phyloP scores from a whole-genome alignment of 2,329 filamentous ascomycete species.

The Hypoxylon sp. region DNA sequence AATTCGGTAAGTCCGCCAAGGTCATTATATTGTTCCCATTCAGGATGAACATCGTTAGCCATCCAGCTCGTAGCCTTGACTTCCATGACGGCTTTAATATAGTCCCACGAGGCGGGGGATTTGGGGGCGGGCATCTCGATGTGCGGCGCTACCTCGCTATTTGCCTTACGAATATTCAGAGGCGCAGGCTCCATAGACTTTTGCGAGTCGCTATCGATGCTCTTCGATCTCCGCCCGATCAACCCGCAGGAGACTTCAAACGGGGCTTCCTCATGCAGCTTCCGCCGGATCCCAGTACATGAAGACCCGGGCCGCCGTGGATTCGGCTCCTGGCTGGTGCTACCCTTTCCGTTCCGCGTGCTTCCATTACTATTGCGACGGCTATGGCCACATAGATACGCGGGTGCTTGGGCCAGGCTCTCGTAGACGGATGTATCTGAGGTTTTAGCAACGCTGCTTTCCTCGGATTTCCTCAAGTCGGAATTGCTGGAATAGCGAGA shows the following conservation, averaged over 20 bases:
- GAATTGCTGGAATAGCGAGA: slow-evolving; percentile 41
- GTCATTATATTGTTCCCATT: slow-evolving; percentile 48
- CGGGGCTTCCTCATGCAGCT: slow-evolving; percentile 12
- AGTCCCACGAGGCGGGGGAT: slow-evolving; percentile 43
- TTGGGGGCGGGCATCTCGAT: slow-evolving; percentile 47
- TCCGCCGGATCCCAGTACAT: slow-evolving; percentile 15
- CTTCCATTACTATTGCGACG: slow-evolving; percentile 14
- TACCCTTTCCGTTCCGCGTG: neutral
- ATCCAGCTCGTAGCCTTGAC: slow-evolving; percentile 43
- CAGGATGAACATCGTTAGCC: slow-evolving; percentile 36
- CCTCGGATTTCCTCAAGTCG: slow-evolving; percentile 29
- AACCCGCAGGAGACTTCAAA: slow-evolving; percentile 22
- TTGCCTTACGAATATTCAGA: slow-evolving; percentile 39
- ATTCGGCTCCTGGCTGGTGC: neutral
- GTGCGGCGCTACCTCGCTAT: slow-evolving; percentile 22
- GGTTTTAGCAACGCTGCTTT: slow-evolving; percentile 43
- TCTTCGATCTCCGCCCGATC: slow-evolving; percentile 26
- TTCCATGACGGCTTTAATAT: slow-evolving; percentile 48
- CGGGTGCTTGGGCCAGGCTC: slow-evolving; percentile 14
- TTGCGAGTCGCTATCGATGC: slow-evolving; percentile 14
- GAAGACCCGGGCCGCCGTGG: slow-evolving; percentile 1
- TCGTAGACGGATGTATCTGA: slow-evolving; percentile 42
- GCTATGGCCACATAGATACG: neutral
- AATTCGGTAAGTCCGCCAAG: slow-evolving; percentile 45
- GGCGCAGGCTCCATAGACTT: slow-evolving; percentile 36